Conservation (phyloP, 1,284 basidiomycete genomes). For the Lentinula novae-zelandiae region DNA sequence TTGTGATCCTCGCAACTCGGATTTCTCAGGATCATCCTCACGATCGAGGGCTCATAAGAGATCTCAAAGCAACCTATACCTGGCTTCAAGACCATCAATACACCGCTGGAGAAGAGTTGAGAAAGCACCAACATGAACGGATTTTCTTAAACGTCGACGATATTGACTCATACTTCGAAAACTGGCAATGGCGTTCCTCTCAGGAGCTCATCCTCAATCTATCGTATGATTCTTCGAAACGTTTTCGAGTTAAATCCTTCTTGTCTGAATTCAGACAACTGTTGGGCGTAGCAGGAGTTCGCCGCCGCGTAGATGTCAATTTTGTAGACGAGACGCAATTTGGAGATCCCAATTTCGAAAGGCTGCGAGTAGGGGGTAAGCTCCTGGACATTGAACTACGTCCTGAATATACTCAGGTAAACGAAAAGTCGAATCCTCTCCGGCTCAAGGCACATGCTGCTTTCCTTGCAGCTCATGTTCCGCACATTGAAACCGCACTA, state of each 20-base stretch:
- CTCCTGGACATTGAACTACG: conserved; percentile 2
- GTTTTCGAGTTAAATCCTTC: neutral
- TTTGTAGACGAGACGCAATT: neutral
- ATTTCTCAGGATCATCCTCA: neutral
- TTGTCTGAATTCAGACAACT: neutral
- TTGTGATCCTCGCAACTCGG: neutral
- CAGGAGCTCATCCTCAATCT: conserved; percentile 1
- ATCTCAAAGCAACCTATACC: conserved; percentile 1
- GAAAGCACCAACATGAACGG: neutral
- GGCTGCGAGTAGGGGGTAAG: neutral
- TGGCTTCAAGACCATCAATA: neutral
- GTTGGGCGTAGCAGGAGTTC: neutral
- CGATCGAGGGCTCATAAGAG: neutral
- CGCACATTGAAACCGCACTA: neutral
- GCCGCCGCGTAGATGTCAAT: neutral
- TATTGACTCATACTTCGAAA: neutral
- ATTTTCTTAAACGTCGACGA: conserved; percentile 2
- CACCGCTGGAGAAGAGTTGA: neutral
- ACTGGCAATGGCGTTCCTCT: neutral
- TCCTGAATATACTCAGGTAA: neutral
- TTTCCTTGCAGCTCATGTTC: conserved; percentile 4
- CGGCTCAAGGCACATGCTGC: conserved; percentile 5
- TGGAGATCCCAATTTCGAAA: conserved; percentile 3
- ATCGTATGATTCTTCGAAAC: neutral
- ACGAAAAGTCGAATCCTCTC: neutral